Evolutionary conservation across 345 rosid genomes (phyloP), one percentile per base, ranked within the genome.

Genomic region (Eutrema japonicum): DNA sequence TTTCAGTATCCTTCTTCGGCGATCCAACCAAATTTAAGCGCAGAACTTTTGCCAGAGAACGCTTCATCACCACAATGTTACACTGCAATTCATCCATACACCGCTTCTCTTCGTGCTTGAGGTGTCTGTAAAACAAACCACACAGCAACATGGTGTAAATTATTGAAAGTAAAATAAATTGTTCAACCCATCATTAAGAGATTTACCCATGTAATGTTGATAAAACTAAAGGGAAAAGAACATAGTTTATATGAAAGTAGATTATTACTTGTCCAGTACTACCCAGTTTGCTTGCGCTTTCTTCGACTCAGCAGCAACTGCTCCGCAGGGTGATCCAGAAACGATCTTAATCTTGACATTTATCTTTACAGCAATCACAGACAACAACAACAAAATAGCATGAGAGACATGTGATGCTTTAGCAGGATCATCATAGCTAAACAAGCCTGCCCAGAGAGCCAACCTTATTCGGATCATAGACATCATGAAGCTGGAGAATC

Each of bases 401-500:
- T 74, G 37, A 66, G 70, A 50, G 22, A 42, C 32, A 37, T 38
- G 47, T 36, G 43, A 66, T 26, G 69, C 7, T 40, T 50, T 50
- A 38, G 77, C 3, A n/a, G 33, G 22, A 40, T 29, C 74, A 43
- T 40, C 10, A 13, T 7, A 38, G 45, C 36, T 50, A 41, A 41
- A 46, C 3, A 62, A 7, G 55, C 1, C 9, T 22, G 73, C 47
- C 1, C 4, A 47, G n/a, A 55, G 40, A 27, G 57, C 70, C 38
- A 69, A 87, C 99, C 88, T 92, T 92, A 70, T 96, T 89, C 14
- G 97, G 98, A 82, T 96, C 98, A 71, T 92, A 96, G 72, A 96
- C 96, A 83, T 96, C 98, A 30, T 96, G 98, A 52, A 92, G 96
- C 86, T 86, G 98, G 72, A 96, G 97, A 59, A 96, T 89, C 99